Evolutionary conservation across 2,329 filamentous ascomycete genomes (phyloP).

Genomic region (Chaetomiaceae sp.): DNA sequence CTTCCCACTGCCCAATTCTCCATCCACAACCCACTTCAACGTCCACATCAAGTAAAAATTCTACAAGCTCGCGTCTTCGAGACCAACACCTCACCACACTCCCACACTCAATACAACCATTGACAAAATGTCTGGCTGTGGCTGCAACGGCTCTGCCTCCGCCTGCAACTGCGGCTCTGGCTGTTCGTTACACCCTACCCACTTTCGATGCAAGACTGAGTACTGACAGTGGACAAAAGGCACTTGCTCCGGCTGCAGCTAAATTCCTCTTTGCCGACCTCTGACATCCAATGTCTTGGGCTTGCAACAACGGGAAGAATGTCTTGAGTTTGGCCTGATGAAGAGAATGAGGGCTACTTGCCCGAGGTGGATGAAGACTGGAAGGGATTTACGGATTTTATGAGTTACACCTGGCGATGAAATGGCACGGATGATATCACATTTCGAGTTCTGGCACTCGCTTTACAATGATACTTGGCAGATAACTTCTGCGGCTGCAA

Average conservation of each 20-base stretch:
- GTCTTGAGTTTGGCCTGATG: too few relatives aligned
- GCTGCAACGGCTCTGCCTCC: conserved; percentile 19
- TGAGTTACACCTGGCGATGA: neutral
- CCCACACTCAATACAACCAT: neutral
- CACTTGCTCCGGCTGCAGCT: conserved; percentile 17
- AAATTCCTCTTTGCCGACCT: neutral
- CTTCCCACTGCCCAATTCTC: neutral
- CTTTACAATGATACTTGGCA: too few relatives aligned
- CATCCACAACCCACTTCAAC: neutral
- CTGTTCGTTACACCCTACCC: conserved; percentile 16
- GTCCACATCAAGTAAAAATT: neutral
- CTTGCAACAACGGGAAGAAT: too few relatives aligned
- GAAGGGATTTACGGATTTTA: neutral
- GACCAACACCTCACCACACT: neutral
- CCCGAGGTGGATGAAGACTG: too few relatives aligned
- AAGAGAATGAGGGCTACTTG: too few relatives aligned
- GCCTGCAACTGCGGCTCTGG: conserved; percentile 23
- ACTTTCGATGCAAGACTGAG: neutral
- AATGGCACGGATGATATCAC: neutral
- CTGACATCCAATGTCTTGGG: too few relatives aligned
- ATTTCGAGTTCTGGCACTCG: too few relatives aligned
- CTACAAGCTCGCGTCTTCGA: too few relatives aligned
- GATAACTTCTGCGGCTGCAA: too few relatives aligned
- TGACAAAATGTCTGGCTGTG: conserved; percentile 22
- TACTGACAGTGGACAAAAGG: conserved; percentile 15